Evolutionary conservation across 768 basidiomycete species (phyloP).

Genomic region (Tylopilus felleus): DNA sequence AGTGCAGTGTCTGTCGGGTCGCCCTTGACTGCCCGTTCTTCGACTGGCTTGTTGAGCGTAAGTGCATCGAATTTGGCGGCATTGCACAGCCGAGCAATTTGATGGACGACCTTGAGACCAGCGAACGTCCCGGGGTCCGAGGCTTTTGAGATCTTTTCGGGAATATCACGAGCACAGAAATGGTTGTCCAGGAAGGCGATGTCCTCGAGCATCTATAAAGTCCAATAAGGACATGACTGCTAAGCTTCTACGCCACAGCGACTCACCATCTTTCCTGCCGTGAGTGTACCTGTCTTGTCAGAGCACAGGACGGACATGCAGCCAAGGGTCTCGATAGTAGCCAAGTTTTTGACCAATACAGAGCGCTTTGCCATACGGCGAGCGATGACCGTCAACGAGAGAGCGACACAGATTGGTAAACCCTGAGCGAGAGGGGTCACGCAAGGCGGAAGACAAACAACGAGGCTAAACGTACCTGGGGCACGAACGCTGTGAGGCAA

Average conservation of each 20-base stretch:
- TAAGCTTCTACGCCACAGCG: neutral
- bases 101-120: slow-evolving; percentile 27
- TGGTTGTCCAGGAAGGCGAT: slow-evolving; percentile 35
- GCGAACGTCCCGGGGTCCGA: slow-evolving; percentile 8
- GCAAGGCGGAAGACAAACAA: no score
- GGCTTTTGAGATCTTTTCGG: slow-evolving; percentile 4
- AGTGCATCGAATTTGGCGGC: slow-evolving; percentile 46
- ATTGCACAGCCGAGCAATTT: slow-evolving; percentile 52
- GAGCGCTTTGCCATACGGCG: slow-evolving; percentile 42
- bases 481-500: no score
- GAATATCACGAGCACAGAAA: slow-evolving; percentile 17
- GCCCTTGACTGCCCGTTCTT: slow-evolving; percentile 36
- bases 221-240: neutral
- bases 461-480: no score
- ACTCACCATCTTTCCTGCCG: slow-evolving; percentile 43
- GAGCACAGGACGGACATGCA: slow-evolving; percentile 49
- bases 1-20: slow-evolving; percentile 55
- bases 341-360: slow-evolving; percentile 47
- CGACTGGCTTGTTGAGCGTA: slow-evolving; percentile 23
- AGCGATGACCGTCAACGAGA: no score
- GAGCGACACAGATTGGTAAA: no score
- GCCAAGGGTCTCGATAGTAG: slow-evolving; percentile 52
- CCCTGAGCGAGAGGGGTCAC: no score
- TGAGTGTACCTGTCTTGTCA: slow-evolving; percentile 53
- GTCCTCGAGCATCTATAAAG: slow-evolving; percentile 35